Percentiles rank a stretch among this genome's conserved stretches.
Evolutionary conservation across 108 stramenopile species (phyloP).

Genomic region (Chaetoceros muelleri): DNA sequence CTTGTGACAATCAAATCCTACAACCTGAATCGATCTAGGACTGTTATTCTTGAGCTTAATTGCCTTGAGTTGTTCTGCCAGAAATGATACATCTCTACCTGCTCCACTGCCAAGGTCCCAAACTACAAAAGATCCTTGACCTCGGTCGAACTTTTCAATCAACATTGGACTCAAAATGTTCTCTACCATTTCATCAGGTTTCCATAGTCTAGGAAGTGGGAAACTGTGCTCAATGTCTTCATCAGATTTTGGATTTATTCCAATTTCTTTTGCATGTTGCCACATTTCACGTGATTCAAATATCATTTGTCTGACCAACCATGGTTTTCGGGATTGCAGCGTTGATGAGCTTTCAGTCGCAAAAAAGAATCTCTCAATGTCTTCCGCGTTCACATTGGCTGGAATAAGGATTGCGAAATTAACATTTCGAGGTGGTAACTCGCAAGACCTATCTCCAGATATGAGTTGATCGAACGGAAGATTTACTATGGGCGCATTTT

Average conservation of each 20-base stretch:
- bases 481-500: conserved; percentile 15
- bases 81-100: conserved; percentile 67
- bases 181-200: conserved; percentile 63
- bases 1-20: conserved; percentile 69
- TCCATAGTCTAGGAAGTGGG: conserved; percentile 51
- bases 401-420: conserved; percentile 38
- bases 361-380: conserved; percentile 24
- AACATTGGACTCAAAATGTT: conserved; percentile 37
- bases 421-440: conserved; percentile 44
- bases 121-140: conserved; percentile 12
- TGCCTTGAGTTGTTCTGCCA: conserved; percentile 58
- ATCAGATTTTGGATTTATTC: neutral
- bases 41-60: conserved; percentile 7
- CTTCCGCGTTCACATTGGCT: neutral
- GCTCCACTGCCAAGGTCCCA: conserved; percentile 75
- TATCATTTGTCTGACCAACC: conserved; percentile 36
- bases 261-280: conserved; percentile 10
- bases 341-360: conserved; percentile 21
- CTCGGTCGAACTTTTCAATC: conserved; percentile 6
- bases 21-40: conserved; percentile 16
- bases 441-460: conserved; percentile 34
- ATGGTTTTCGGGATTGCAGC: conserved; percentile 37
- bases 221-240: too few relatives aligned
- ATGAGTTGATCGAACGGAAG: conserved; percentile 18
- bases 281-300: conserved; percentile 22